Evolutionary conservation across 192 early-diverging fungal genomes (phyloP), one percentile per base, ranked within the genome.

Genomic region (Funneliformis geosporum): DNA sequence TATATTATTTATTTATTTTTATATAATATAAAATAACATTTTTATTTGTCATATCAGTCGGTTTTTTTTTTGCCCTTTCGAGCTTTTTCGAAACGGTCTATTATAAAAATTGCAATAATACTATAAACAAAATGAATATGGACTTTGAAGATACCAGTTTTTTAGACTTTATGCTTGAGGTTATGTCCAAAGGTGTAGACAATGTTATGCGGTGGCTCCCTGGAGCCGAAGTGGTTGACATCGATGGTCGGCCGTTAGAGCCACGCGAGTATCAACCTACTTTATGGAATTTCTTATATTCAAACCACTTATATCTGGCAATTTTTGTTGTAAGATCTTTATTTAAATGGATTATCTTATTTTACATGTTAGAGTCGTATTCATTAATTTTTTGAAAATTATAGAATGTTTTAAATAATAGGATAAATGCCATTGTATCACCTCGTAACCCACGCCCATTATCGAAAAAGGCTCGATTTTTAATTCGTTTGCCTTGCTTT

Each of bases 381-480:
- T 27, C 18, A 40, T 42, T 9, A 50, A 75, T 42, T 11, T 18
- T 59, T 40, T 8, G 40, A 64, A 43, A 60, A 46, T 76, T 39
- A 59, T 59, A 87, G 86, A 85, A 80, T 60, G 83, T 87, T 44
- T 79, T 87, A 16, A 67, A 85, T 61, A 87, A 87, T 80, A 81
- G 86, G 60, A 87, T 87, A 59, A 84, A 87, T 76, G 86, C 86
- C 12, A 87, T 87, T 73, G 84, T 87, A 9, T 79, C 84, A 0
- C 86, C 86, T 39, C 81, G 84, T n/a, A 85, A 83, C 38, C 82
- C 86, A 28, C 80, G 81, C 39, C 86, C 86, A 0, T 60, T 85
- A 33, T 81, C 83, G 61, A 78, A 84, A 21, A 83, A 79, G 6
- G 80, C 83, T 75, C 75, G 83, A 38, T 82, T 87, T 28, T 80